Percentiles rank a stretch among this genome's conserved stretches.
Evolutionary conservation across 768 basidiomycete genomes (phyloP).

Genomic region (Tylopilus vinaceipallidus): DNA sequence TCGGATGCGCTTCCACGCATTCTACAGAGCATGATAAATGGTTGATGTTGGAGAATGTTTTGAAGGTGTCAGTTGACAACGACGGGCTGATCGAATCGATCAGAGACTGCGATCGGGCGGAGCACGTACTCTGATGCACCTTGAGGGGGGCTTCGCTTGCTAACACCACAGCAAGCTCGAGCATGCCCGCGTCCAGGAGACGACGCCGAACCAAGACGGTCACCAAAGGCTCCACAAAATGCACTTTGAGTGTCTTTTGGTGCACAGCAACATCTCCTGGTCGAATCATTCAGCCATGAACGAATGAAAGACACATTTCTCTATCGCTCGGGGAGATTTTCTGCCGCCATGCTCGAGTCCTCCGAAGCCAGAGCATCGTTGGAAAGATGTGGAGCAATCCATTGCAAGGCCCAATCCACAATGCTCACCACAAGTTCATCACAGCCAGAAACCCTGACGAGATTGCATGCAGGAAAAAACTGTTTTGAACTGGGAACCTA

Average conservation of each 20-base stretch:
- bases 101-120: not conserved
- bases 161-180: conserved; percentile 45
- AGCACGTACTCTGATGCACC: conserved; percentile 39
- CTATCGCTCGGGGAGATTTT: conserved; percentile 38
- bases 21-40: conserved; percentile 51
- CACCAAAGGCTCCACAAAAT: conserved; percentile 65
- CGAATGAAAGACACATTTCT: not conserved
- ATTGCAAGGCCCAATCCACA: conserved; percentile 49
- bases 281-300: not conserved
- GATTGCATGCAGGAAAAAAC: conserved; percentile 32
- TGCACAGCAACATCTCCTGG: conserved; percentile 15
- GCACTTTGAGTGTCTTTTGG: conserved; percentile 38
- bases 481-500: conserved; percentile 29
- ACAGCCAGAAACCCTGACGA: conserved; percentile 24
- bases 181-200: conserved; percentile 35
- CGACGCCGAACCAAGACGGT: conserved; percentile 59
- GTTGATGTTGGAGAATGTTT: conserved; percentile 65
- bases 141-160: conserved; percentile 52
- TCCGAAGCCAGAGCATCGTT: conserved; percentile 29
- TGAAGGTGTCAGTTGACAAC: conserved; percentile 77
- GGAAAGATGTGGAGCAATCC: conserved; percentile 49
- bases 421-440: conserved; percentile 30
- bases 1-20: conserved; percentile 19
- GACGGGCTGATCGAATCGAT: conserved; percentile 46
- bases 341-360: conserved; percentile 22